Evolutionary conservation across 306 rosid genomes (phyloP), one percentile per base, ranked within the genome.

Genomic region (Castanea crenata): DNA sequence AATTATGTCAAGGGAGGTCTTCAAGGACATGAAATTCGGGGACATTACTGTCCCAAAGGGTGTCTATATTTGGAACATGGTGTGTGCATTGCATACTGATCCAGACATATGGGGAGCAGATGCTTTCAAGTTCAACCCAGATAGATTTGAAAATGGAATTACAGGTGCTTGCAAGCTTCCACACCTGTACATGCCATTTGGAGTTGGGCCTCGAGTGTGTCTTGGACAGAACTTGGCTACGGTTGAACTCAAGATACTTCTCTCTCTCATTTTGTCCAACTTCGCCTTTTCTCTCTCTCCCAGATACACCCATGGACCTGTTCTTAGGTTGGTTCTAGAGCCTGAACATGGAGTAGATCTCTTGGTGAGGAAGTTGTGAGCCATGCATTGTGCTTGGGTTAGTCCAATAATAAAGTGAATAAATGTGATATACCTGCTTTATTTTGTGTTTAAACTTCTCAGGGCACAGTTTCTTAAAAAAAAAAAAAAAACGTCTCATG

Each of bases 261-360:
- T 83, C 54, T 21, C 88, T 70, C 82, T 84, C 63, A 58, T 88
- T 3, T 51, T 89, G 34, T 82, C 88, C 55, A 86, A 84, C 20
- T 89, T 84, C 61, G 63, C 86, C 15, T 69, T 86, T 75, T 62
- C 79, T 0, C 82, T 84, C 32, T 86, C 89, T 3, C 88, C 90
- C 5, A 70, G 55, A 13, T 89, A 84, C 29, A 31, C 20, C 5
- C 90, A 87, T 20, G 74, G 77, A 4, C 89, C 87, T 5, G 32
- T 69, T 64, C 68, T 78, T 5, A 77, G 15, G 54, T 16, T 85
- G 65, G 75, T 81, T 5, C 6, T 87, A 13, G 77, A 86, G 73
- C 85, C 86, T 18, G 79, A 83, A 52, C 54, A 81, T 62, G 92
- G 92, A 20, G 80, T 87, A 32, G 51, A 71, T 75, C 74, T 89